These are phyloP conservation scores for Claviceps arundinis DNA, from an alignment of 2,329 filamentous ascomycete genomes.

Conservation along the genomic window DNA sequence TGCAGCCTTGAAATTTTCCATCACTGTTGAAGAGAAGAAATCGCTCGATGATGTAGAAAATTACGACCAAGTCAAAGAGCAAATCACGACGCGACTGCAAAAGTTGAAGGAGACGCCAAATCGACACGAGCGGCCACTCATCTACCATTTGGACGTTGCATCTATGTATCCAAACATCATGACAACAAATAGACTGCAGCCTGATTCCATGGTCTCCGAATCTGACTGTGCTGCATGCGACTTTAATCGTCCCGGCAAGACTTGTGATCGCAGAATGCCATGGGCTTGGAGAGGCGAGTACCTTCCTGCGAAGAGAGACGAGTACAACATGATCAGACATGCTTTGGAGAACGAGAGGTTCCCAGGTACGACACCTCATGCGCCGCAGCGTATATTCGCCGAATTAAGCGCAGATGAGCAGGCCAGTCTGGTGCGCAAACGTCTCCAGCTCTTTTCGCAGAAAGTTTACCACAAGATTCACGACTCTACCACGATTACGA, in stretches of 20 bases:
- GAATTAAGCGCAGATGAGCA: slow-evolving; percentile 76
- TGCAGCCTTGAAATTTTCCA: slow-evolving; percentile 76
- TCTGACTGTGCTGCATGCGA: slow-evolving; percentile 95
- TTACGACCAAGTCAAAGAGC: slow-evolving; percentile 70
- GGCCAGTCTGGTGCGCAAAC: slow-evolving; percentile 65
- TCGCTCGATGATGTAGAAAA: slow-evolving; percentile 66
- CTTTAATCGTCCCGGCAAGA: slow-evolving; percentile 95
- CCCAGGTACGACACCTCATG: slow-evolving; percentile 62
- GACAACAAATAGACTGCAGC: slow-evolving; percentile 95
- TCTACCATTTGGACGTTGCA: slow-evolving; percentile 96
- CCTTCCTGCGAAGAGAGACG: slow-evolving; percentile 85
- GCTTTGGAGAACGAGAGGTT: slow-evolving; percentile 87
- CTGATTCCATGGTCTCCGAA: slow-evolving; percentile 97
- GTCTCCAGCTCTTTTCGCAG: slow-evolving; percentile 84
- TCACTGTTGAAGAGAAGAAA: slow-evolving; percentile 74
- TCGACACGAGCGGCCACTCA: slow-evolving; percentile 71
- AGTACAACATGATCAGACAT: slow-evolving; percentile 98
- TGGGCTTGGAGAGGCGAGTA: slow-evolving; percentile 99
- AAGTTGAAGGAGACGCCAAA: slow-evolving; percentile 73
- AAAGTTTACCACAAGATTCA: slow-evolving; percentile 99
- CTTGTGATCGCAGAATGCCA: slow-evolving; percentile 83
- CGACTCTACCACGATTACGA: slow-evolving; percentile 80
- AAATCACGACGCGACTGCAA: slow-evolving; percentile 60
- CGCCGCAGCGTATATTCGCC: slow-evolving; percentile 60
- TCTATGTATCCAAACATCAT: slow-evolving; percentile 99